Evolutionary conservation across 148 eudicot species (phyloP).

Genomic region (Cornus florida): DNA sequence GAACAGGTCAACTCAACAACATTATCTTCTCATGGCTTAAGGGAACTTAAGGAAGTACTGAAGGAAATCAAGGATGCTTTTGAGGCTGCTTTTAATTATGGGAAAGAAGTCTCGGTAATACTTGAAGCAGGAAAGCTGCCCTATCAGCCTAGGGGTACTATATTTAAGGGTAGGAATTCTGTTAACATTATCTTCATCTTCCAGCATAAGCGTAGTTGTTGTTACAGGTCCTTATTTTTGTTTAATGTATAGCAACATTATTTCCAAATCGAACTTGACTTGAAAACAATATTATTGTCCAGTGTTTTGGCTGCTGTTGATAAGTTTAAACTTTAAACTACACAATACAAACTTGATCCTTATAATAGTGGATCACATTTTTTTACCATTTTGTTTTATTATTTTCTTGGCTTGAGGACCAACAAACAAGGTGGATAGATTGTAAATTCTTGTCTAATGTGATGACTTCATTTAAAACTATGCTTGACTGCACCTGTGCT

Average conservation of each 20-base stretch:
- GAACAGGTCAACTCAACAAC: background rate
- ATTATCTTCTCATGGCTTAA: background rate
- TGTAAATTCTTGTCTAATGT: background rate
- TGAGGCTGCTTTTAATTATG: constrained; percentile 1
- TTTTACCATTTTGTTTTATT: background rate
- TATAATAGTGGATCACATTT: background rate
- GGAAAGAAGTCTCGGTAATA: constrained; percentile 4
- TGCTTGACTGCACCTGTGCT: background rate
- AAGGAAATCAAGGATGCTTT: constrained; percentile 11
- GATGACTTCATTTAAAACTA: background rate
- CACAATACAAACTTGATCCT: background rate
- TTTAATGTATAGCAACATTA: background rate
- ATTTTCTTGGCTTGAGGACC: background rate
- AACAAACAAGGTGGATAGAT: background rate
- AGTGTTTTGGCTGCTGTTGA: background rate
- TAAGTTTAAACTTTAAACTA: background rate
- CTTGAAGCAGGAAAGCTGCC: constrained; percentile 9
- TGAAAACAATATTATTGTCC: background rate
- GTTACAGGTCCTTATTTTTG: background rate
- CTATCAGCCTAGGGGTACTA: constrained; percentile 3
- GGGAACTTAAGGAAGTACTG: constrained; percentile 12
- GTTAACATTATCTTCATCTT: background rate
- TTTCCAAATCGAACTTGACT: background rate
- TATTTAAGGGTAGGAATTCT: constrained; percentile 5
- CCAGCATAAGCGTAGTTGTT: background rate